Percentiles rank a stretch among this genome's conserved stretches.
Conservation (phyloP, 768 basidiomycete species). For the Neoboletus subvelutipes region DNA sequence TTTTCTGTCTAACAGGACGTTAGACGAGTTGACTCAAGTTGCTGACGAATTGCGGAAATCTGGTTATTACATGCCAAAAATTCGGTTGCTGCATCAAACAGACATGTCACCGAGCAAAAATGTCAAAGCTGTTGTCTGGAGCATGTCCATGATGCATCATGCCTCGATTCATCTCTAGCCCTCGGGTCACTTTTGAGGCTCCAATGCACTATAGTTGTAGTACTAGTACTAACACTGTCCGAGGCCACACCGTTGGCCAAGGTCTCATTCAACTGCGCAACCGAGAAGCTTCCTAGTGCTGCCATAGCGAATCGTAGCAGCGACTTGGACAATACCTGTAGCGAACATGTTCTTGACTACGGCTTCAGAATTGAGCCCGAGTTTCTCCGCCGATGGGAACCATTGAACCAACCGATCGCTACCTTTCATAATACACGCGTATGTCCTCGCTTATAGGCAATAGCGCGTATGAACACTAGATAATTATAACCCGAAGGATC, state of each 20-base stretch:
- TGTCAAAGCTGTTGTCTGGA: background rate
- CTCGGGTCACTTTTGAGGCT: background rate
- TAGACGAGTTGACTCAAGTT: background rate
- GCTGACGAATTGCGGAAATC: background rate
- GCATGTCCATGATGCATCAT: no score
- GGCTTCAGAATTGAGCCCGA: background rate
- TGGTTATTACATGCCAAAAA: background rate
- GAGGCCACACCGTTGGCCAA: background rate
- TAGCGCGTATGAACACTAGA: background rate
- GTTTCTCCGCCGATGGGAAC: constrained; percentile 15
- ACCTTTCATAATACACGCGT: background rate
- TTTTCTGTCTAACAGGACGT: background rate
- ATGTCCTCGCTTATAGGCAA: constrained; percentile 7
- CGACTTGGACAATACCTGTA: background rate
- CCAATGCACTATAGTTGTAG: background rate
- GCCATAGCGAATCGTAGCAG: background rate
- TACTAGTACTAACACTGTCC: background rate
- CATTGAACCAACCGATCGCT: background rate
- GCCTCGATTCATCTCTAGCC: background rate
- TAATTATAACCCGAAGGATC: background rate
- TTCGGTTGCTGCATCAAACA: background rate
- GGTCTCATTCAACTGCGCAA: background rate
- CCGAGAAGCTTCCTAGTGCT: background rate
- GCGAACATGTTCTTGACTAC: constrained; percentile 10
- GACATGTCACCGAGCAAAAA: background rate